Evolutionary conservation across 495 filamentous ascomycete genomes (phyloP).

Genomic region (Penicillium steckii): DNA sequence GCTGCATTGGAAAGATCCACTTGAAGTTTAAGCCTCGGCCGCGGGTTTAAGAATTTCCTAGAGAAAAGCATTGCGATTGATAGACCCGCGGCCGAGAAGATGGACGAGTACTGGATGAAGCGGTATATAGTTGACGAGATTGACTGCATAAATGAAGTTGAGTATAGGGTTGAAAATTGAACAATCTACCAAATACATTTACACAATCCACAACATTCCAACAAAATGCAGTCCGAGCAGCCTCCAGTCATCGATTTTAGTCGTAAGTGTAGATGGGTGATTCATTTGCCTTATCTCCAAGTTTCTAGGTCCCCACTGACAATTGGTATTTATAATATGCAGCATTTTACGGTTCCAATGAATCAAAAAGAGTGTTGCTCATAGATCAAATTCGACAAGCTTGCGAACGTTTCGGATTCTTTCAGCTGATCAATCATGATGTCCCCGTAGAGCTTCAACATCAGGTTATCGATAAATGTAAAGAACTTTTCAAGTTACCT

Average conservation of each 20-base stretch:
- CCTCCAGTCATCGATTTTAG: conserved; percentile 19
- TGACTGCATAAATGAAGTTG: no score
- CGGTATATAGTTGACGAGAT: no score
- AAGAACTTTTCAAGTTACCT: conserved; percentile 74
- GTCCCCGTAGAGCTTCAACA: conserved; percentile 65
- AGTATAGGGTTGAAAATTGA: no score
- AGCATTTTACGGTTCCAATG: conserved; percentile 18
- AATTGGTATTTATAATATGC: background rate
- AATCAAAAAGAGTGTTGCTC: conserved; percentile 1
- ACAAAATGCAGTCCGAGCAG: conserved; percentile 3
- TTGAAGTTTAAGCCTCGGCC: background rate
- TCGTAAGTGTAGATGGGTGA: conserved; percentile 4
- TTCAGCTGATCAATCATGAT: conserved; percentile 79
- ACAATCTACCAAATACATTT: background rate
- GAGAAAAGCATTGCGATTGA: background rate
- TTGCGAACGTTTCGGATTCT: conserved; percentile 65
- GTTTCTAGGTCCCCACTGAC: background rate
- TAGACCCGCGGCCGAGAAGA: background rate
- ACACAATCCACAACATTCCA: background rate
- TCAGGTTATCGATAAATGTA: conserved; percentile 63
- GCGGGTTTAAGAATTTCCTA: background rate
- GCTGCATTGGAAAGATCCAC: background rate
- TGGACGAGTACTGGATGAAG: no score
- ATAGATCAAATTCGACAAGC: conserved; percentile 15
- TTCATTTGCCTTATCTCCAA: background rate